A percentile compares a stretch with the other conserved stretches of the same genome.
phyloP scores from a whole-genome alignment of 306 rosid species.

The Phaseolus lunatus region DNA sequence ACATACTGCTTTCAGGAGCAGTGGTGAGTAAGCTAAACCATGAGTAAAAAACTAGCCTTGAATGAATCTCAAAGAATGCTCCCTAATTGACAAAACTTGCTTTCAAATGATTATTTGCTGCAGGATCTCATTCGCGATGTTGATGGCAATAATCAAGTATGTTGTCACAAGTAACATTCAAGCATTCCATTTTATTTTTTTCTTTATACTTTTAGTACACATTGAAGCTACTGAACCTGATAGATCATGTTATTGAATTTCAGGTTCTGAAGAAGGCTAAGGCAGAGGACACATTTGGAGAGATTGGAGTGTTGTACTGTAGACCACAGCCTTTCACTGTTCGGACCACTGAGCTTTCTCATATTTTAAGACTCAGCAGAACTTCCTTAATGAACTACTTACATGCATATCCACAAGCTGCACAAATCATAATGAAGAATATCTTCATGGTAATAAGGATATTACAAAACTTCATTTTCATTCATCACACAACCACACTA shows the following conservation, averaged over 20 bases:
- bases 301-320: conserved; percentile 68
- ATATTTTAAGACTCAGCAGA: conserved; percentile 70
- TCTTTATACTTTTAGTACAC: not conserved
- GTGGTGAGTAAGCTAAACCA: conserved; percentile 63
- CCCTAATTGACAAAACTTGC: conserved; percentile 13
- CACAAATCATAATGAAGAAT: conserved; percentile 51
- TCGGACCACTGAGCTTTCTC: conserved; percentile 74
- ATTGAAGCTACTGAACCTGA: not conserved
- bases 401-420: conserved; percentile 51
- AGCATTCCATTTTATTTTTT: not conserved
- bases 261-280: conserved; percentile 62
- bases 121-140: conserved; percentile 62
- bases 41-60: not conserved
- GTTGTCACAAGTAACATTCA: conserved; percentile 40
- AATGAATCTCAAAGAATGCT: conserved; percentile 25
- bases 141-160: conserved; percentile 68
- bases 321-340: conserved; percentile 76
- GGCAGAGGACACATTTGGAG: conserved; percentile 74
- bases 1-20: conserved; percentile 79
- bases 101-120: conserved; percentile 36
- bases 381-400: conserved; percentile 60
- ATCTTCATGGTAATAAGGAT: conserved; percentile 59
- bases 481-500: not conserved
- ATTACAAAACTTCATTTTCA: conserved; percentile 5
- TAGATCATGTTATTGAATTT: not conserved